Evolutionary conservation across 1,139 yeast genomes (phyloP).

Genomic region (Debaryomyces singareniensis): DNA sequence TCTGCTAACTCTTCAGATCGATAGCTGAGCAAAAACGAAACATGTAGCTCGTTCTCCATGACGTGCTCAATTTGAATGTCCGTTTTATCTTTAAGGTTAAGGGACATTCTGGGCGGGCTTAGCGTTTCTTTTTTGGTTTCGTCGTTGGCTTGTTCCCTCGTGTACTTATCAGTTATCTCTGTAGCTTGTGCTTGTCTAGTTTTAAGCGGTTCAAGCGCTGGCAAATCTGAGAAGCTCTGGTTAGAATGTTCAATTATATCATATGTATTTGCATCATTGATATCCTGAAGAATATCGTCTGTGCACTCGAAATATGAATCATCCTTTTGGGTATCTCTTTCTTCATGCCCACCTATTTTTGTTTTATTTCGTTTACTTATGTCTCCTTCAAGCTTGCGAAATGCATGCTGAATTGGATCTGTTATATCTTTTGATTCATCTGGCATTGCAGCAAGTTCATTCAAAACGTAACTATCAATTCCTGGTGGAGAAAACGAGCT

Average conservation of each 20-base stretch:
- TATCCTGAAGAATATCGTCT: conserved; percentile 34
- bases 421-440: conserved; percentile 59
- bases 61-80: conserved; percentile 28
- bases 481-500: conserved; percentile 53
- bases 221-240: not conserved
- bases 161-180: not conserved
- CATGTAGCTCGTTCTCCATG: conserved; percentile 43
- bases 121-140: conserved; percentile 1
- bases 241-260: conserved; percentile 5
- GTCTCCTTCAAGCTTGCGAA: conserved; percentile 72
- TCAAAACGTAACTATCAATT: conserved; percentile 54
- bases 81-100: conserved; percentile 26
- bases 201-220: not conserved
- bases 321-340: not conserved
- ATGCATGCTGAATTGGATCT: conserved; percentile 66
- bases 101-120: conserved; percentile 33
- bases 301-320: conserved; percentile 14
- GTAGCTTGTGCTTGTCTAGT: not conserved
- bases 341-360: not conserved
- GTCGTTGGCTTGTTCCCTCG: not conserved
- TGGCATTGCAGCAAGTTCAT: conserved; percentile 73
- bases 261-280: conserved; percentile 34
- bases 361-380: conserved; percentile 13
- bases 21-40: conserved; percentile 74
- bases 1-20: conserved; percentile 61